A percentile compares a stretch with the other conserved stretches of the same genome.
phyloP scores from a whole-genome alignment of 768 basidiomycete genomes.

The Boletus sp. region DNA sequence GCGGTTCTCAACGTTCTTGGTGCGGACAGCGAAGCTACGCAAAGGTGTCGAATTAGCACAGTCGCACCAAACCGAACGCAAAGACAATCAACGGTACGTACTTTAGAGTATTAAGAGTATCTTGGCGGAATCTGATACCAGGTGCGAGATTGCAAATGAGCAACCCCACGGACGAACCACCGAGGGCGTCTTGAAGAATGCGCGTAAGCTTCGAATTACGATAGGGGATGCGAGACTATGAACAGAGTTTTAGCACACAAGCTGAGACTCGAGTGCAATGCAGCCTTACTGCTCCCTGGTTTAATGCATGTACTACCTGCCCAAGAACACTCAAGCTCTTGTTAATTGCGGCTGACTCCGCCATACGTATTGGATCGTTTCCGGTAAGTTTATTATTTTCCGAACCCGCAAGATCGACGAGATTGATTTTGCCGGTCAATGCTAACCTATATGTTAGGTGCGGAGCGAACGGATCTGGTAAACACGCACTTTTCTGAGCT shows the following conservation, averaged over 20 bases:
- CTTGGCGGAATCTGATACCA: constrained; percentile 75
- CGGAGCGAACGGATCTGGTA: not conserved
- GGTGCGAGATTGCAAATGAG: constrained; percentile 89
- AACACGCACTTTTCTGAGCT: constrained; percentile 51
- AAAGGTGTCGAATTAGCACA: not conserved
- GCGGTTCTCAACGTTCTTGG: constrained; percentile 85
- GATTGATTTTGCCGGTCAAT: constrained; percentile 73
- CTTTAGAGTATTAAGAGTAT: constrained; percentile 93
- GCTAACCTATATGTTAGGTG: constrained; percentile 37
- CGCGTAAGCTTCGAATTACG: constrained; percentile 88
- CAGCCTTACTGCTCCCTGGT: constrained; percentile 57
- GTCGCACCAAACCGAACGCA: not conserved
- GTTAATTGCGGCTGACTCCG: constrained; percentile 87
- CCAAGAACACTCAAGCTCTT: constrained; percentile 84
- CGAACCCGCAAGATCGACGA: constrained; percentile 88
- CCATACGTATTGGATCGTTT: constrained; percentile 84
- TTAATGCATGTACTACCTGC: constrained; percentile 85
- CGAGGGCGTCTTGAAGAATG: constrained; percentile 87
- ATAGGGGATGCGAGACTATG: constrained; percentile 78
- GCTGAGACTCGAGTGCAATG: not conserved
- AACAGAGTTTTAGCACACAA: constrained; percentile 7
- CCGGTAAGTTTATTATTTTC: constrained; percentile 93
- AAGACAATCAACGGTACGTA: constrained; percentile 31
- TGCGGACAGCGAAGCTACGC: constrained; percentile 72
- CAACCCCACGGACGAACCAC: constrained; percentile 75